phyloP scores from a whole-genome alignment of 129 eudicot species.

The Logfia minima region DNA sequence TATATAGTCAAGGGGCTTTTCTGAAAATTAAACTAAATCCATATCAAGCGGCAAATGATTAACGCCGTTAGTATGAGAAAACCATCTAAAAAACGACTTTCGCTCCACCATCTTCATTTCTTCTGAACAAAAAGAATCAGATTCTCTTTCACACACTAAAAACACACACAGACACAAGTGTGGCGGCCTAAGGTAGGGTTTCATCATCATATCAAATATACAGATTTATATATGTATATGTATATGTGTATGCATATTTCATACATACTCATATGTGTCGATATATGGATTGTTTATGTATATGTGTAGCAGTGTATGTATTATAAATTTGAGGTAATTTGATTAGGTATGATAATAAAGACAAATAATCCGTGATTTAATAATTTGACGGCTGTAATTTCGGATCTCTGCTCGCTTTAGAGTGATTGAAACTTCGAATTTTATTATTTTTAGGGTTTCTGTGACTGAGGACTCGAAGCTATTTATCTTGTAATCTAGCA shows the following conservation, averaged over 20 bases:
- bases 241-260: background rate
- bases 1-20: background rate
- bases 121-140: conserved; percentile 44
- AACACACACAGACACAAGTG: conserved; percentile 13
- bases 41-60: conserved; percentile 18
- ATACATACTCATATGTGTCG: background rate
- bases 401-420: conserved; percentile 54
- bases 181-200: conserved; percentile 42
- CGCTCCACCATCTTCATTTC: conserved; percentile 27
- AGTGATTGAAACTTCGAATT: conserved; percentile 19
- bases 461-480: conserved; percentile 37
- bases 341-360: conserved; percentile 1
- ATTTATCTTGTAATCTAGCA: conserved; percentile 33
- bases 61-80: conserved; percentile 33
- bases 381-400: conserved; percentile 40
- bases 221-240: background rate
- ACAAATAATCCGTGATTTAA: conserved; percentile 23
- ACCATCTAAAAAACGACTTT: conserved; percentile 37
- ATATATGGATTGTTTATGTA: background rate
- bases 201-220: conserved; percentile 35
- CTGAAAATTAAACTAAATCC: background rate
- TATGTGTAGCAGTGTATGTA: background rate
- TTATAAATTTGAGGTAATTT: conserved; percentile 9
- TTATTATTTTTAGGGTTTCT: conserved; percentile 43
- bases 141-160: conserved; percentile 34